Evolutionary conservation across 768 basidiomycete genomes (phyloP).

Genomic region (Trametes sanguinea): DNA sequence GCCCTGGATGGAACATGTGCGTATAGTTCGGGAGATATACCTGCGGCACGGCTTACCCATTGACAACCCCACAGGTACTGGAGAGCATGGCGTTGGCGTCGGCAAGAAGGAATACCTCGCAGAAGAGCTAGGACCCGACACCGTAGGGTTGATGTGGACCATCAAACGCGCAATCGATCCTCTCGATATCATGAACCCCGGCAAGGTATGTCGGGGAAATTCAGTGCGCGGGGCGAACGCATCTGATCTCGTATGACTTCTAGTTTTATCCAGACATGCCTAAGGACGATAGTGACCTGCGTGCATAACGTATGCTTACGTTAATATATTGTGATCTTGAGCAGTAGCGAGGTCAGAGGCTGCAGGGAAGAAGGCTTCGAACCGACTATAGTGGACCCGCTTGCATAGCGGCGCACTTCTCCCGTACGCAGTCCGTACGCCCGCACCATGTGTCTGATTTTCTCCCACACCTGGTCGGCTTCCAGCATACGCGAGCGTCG

Average conservation of each 20-base stretch:
- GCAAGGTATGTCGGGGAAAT: slow-evolving; percentile 51
- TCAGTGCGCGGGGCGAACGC: not conserved
- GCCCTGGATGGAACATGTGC: slow-evolving; percentile 75
- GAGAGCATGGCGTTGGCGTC: slow-evolving; percentile 86
- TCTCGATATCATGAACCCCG: slow-evolving; percentile 81
- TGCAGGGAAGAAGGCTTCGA: too few relatives aligned
- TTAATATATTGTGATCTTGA: not conserved
- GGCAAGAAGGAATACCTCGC: slow-evolving; percentile 84
- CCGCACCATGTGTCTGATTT: too few relatives aligned
- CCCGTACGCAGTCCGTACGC: too few relatives aligned
- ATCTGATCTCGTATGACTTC: not conserved
- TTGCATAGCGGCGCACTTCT: too few relatives aligned
- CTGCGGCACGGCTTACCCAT: not conserved
- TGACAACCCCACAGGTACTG: slow-evolving; percentile 55
- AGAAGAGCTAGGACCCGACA: slow-evolving; percentile 81
- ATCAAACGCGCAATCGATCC: slow-evolving; percentile 84
- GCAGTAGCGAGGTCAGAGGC: not conserved
- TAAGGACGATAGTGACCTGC: not conserved
- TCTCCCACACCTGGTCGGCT: too few relatives aligned
- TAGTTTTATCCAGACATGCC: slow-evolving; percentile 10
- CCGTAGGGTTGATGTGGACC: slow-evolving; percentile 83
- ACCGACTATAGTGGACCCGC: too few relatives aligned
- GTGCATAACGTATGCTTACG: not conserved
- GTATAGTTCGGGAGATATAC: slow-evolving; percentile 25
- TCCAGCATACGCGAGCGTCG: not conserved